Evolutionary conservation across 306 rosid genomes (phyloP).

Genomic region (Cicer bijugum): DNA sequence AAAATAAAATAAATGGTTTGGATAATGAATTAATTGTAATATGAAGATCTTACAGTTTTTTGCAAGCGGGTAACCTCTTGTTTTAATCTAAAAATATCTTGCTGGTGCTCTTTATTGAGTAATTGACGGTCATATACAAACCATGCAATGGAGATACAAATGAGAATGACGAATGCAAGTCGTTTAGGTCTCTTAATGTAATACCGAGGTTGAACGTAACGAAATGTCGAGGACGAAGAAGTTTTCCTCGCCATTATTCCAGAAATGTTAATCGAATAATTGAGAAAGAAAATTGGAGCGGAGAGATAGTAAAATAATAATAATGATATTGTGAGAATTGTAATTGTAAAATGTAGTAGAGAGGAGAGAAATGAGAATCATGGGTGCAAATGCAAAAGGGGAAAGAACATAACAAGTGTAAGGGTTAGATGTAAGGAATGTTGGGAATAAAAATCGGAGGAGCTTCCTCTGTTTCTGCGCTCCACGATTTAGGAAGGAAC

Average conservation of each 20-base stretch:
- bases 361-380: no score
- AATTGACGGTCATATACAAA: conserved; percentile 48
- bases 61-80: conserved; percentile 51
- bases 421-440: conserved; percentile 7
- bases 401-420: neutral
- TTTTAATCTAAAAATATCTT: conserved; percentile 50
- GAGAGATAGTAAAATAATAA: no score
- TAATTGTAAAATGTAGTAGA: no score
- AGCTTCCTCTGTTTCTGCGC: conserved; percentile 1
- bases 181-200: conserved; percentile 55
- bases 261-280: no score
- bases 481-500: neutral
- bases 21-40: neutral
- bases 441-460: conserved; percentile 42
- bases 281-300: no score
- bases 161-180: conserved; percentile 42
- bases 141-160: conserved; percentile 48
- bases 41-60: conserved; percentile 47
- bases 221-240: conserved; percentile 45
- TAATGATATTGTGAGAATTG: no score
- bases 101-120: conserved; percentile 51
- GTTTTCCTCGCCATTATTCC: conserved; percentile 51
- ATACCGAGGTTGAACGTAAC: conserved; percentile 53
- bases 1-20: neutral
- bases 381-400: no score